These are phyloP conservation scores for Abortiporus biennis DNA, from an alignment of 1,284 basidiomycete genomes.

Conservation along the genomic window DNA sequence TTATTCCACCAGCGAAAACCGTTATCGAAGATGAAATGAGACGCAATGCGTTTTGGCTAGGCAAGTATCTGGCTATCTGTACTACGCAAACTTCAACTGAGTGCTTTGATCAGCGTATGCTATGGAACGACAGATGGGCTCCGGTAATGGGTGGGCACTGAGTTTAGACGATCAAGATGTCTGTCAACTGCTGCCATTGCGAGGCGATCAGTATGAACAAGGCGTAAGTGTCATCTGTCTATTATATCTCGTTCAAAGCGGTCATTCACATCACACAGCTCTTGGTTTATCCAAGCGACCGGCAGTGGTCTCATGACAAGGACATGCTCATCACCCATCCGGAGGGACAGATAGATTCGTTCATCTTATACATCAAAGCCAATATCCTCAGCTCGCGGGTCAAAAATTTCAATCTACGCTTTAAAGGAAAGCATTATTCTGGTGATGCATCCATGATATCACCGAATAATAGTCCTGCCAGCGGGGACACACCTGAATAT, in stretches of 20 bases:
- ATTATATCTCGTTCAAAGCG: background rate
- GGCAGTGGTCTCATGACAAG: slow-evolving; percentile 64
- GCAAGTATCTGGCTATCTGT: slow-evolving; percentile 10
- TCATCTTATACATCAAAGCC: slow-evolving; percentile 70
- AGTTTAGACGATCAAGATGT: slow-evolving; percentile 68
- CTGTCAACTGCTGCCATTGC: slow-evolving; percentile 61
- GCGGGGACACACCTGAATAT: slow-evolving; percentile 9
- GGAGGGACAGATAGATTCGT: slow-evolving; percentile 62
- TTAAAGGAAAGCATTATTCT: slow-evolving; percentile 49
- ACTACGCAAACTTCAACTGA: background rate
- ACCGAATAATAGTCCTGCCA: slow-evolving; percentile 15
- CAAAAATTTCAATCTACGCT: slow-evolving; percentile 69
- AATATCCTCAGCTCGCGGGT: slow-evolving; percentile 61
- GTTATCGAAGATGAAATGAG: slow-evolving; percentile 65
- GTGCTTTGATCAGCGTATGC: slow-evolving; percentile 41
- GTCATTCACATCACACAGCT: slow-evolving; percentile 27
- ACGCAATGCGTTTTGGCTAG: slow-evolving; percentile 64
- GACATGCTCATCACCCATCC: slow-evolving; percentile 55
- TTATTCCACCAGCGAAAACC: slow-evolving; percentile 50
- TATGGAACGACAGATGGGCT: slow-evolving; percentile 58
- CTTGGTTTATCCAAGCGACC: slow-evolving; percentile 45
- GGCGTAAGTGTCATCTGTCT: slow-evolving; percentile 37
- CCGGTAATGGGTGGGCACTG: slow-evolving; percentile 65
- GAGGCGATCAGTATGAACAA: slow-evolving; percentile 51
- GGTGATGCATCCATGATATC: slow-evolving; percentile 40